Percentiles rank a stretch among this genome's conserved stretches.
Conservation (phyloP, 306 rosid species). For the cucumber (Cucumis sativus) region Cucumber_9930_V3 NC_026655.2:17025001-17025500, state of each 20-base stretch:
- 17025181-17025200: constrained; percentile 76
- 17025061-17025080: not conserved
- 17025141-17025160: constrained; percentile 35
- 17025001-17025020: not conserved
- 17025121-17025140: not conserved
- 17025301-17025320: constrained; percentile 77
- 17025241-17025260: constrained; percentile 60
- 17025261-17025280: constrained; percentile 86
- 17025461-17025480: constrained; percentile 63
- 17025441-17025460: constrained; percentile 62
- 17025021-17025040: not conserved
- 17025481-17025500: constrained; percentile 41
- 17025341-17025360: constrained; percentile 56
- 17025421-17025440: constrained; percentile 70
- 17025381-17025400: constrained; percentile 66
- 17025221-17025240: constrained; percentile 72
- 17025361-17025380: constrained; percentile 83
- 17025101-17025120: not conserved
- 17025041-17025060: not conserved
- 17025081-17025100: not conserved
- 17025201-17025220: constrained; percentile 72
- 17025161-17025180: constrained; percentile 39
- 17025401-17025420: constrained; percentile 70
- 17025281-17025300: constrained; percentile 71
- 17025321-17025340: constrained; percentile 83